These are phyloP conservation scores for Stephania cephalantha DNA, from an alignment of 164 flowering plant genomes.

Conservation along the genomic window DNA sequence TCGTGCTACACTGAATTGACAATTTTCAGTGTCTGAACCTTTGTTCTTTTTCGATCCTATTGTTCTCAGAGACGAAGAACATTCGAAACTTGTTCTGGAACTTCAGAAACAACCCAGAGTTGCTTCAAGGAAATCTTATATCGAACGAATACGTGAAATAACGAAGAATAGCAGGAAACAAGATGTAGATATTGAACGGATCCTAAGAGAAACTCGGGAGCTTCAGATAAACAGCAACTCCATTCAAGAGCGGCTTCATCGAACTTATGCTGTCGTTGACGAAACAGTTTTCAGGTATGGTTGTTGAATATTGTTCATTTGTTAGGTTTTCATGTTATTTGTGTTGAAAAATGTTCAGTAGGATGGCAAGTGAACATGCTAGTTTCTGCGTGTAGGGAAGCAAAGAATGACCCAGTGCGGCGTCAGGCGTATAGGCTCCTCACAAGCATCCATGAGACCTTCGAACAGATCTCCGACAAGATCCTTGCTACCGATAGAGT, in stretches of 20 bases:
- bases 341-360: not conserved
- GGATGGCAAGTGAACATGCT: not conserved
- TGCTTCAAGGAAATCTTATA: slow-evolving; percentile 55
- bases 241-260: slow-evolving; percentile 72
- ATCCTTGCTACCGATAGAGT: slow-evolving; percentile 59
- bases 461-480: slow-evolving; percentile 56
- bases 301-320: not conserved
- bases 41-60: not conserved
- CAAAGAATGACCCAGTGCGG: slow-evolving; percentile 64
- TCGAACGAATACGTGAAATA: slow-evolving; percentile 65
- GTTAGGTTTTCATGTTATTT: not conserved
- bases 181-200: slow-evolving; percentile 65
- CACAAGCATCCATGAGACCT: slow-evolving; percentile 63
- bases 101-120: slow-evolving; percentile 54
- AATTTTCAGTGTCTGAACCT: not conserved
- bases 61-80: slow-evolving; percentile 51
- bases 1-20: not conserved
- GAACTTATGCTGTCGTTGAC: slow-evolving; percentile 68
- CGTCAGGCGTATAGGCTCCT: slow-evolving; percentile 65
- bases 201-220: slow-evolving; percentile 69
- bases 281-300: slow-evolving; percentile 65
- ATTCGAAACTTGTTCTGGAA: slow-evolving; percentile 41
- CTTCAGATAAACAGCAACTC: slow-evolving; percentile 75
- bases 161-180: slow-evolving; percentile 84
- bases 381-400: slow-evolving; percentile 46